Conservation (phyloP, 768 basidiomycete genomes). For the Suillus paluster region DNA sequence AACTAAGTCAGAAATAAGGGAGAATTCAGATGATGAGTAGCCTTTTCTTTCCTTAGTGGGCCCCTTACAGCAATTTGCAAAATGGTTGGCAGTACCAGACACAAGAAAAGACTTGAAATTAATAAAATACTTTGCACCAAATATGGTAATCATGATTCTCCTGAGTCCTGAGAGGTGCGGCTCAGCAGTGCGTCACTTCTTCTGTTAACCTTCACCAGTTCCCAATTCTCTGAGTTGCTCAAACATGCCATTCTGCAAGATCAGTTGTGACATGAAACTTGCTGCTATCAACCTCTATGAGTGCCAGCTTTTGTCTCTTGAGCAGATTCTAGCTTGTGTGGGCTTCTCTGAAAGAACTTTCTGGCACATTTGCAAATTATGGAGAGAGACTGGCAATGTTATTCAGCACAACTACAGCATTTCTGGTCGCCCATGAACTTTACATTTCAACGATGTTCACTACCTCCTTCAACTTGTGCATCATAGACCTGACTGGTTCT, state of each 20-base stretch:
- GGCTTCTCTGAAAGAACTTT: conserved; percentile 27
- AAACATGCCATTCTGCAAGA: neutral
- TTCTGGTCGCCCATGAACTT: neutral
- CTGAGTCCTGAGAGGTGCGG: no score
- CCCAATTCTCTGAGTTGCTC: no score
- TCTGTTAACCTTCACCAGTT: no score
- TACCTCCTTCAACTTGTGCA: conserved; percentile 29
- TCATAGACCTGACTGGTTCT: conserved; percentile 35
- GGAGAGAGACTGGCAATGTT: conserved; percentile 17
- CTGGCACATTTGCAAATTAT: conserved; percentile 21
- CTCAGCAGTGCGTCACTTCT: no score
- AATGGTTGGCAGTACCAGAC: no score
- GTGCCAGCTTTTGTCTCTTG: neutral
- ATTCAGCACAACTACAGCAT: neutral
- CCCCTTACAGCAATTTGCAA: no score
- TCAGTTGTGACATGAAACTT: conserved; percentile 1
- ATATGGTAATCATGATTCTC: no score
- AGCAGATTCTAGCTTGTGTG: conserved; percentile 26
- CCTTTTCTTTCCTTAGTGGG: no score
- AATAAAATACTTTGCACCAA: no score
- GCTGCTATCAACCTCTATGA: conserved; percentile 2
- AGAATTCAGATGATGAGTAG: no score
- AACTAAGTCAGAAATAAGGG: no score
- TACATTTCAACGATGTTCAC: conserved; percentile 21
- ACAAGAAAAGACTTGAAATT: no score